phyloP scores from a whole-genome alignment of 306 rosid species.

The Argentina anserina region DNA sequence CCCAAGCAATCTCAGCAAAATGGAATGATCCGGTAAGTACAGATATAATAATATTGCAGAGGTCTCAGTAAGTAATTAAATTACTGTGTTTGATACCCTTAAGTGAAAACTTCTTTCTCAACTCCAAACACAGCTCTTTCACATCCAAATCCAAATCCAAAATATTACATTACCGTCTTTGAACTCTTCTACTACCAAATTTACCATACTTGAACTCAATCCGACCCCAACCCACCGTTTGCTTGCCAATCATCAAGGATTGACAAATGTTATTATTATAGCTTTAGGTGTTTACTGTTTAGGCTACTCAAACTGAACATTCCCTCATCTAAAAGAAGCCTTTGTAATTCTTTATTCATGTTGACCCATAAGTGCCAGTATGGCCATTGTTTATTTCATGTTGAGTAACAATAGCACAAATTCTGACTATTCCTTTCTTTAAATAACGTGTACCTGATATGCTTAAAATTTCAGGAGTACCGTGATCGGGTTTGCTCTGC shows the following conservation, averaged over 20 bases:
- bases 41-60: constrained; percentile 16
- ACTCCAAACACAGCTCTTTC: too few relatives aligned
- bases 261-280: not conserved
- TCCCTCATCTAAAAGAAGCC: not conserved
- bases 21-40: constrained; percentile 89
- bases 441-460: not conserved
- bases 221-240: not conserved
- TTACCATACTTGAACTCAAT: not conserved
- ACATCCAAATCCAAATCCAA: not conserved
- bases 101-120: not conserved
- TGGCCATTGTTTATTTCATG: not conserved
- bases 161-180: not conserved
- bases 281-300: not conserved
- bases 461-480: constrained; percentile 49
- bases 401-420: not conserved
- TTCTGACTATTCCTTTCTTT: not conserved
- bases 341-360: not conserved
- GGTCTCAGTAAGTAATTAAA: constrained; percentile 5
- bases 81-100: not conserved
- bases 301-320: constrained; percentile 5
- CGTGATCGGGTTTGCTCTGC: constrained; percentile 74
- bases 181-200: not conserved
- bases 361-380: not conserved
- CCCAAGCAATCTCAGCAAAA: constrained; percentile 87
- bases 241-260: not conserved